Conservation (phyloP, 1,284 basidiomycete genomes). For the Trametes sp. region DNA sequence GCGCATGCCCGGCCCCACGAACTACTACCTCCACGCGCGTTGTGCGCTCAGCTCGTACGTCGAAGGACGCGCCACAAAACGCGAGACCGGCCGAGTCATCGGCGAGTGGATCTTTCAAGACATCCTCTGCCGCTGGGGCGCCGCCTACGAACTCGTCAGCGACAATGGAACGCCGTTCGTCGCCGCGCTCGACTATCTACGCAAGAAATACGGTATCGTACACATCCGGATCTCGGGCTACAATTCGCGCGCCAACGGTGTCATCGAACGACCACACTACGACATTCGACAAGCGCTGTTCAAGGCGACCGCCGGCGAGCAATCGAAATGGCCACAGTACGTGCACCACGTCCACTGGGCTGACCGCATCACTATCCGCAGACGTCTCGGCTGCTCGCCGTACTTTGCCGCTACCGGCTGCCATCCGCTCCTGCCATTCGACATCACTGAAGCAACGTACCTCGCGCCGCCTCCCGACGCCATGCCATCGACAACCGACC, state of each 20-base stretch:
- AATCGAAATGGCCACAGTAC: slow-evolving; percentile 40
- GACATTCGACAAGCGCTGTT: slow-evolving; percentile 45
- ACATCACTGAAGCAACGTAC: slow-evolving; percentile 50
- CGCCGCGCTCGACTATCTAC: slow-evolving; percentile 41
- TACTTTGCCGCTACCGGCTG: slow-evolving; percentile 48
- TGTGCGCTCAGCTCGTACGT: slow-evolving; percentile 34
- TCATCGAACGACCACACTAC: slow-evolving; percentile 48
- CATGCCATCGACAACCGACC: slow-evolving; percentile 35
- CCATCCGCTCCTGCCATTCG: slow-evolving; percentile 49
- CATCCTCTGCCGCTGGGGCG: slow-evolving; percentile 36
- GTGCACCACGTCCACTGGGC: slow-evolving; percentile 49
- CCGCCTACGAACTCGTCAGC: slow-evolving; percentile 32
- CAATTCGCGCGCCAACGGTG: slow-evolving; percentile 51
- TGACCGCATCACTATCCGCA: slow-evolving; percentile 44
- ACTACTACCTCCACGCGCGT: slow-evolving; percentile 37
- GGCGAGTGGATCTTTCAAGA: slow-evolving; percentile 40
- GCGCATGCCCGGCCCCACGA: slow-evolving; percentile 33
- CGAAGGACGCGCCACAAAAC: slow-evolving; percentile 32
- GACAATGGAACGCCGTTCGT: slow-evolving; percentile 43
- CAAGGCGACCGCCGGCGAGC: slow-evolving; percentile 46
- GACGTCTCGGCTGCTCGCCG: slow-evolving; percentile 43
- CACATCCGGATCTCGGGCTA: slow-evolving; percentile 54
- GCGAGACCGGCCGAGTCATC: slow-evolving; percentile 19
- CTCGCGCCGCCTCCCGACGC: slow-evolving; percentile 35
- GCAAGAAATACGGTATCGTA: slow-evolving; percentile 43